A percentile compares a stretch with the other conserved stretches of the same genome.
Conservation (phyloP, 2,329 filamentous ascomycete species). For the Diaporthe batatas region DNA sequence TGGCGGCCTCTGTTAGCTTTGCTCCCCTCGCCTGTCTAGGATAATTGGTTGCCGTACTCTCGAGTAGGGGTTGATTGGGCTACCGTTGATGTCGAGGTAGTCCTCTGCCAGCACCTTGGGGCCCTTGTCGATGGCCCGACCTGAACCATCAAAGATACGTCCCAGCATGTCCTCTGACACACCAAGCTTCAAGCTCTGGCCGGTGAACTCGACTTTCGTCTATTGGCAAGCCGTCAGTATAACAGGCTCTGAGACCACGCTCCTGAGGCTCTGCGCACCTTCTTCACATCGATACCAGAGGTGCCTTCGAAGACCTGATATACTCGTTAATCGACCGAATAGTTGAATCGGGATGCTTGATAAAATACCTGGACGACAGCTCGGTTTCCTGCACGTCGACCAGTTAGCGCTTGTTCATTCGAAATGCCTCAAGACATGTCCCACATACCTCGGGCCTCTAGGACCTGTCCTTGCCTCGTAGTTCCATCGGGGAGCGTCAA, state of each 20-base stretch:
- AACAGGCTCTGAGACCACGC: not conserved
- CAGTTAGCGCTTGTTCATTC: conserved; percentile 26
- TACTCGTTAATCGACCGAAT: conserved; percentile 48
- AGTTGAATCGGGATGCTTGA: conserved; percentile 33
- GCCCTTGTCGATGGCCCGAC: conserved; percentile 98
- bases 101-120: conserved; percentile 98
- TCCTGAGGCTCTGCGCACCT: conserved; percentile 68
- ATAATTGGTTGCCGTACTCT: conserved; percentile 71
- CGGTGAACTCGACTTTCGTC: conserved; percentile 98
- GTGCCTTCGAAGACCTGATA: conserved; percentile 95
- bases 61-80: conserved; percentile 97
- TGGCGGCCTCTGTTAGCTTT: conserved; percentile 54
- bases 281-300: conserved; percentile 97
- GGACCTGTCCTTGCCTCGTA: conserved; percentile 91
- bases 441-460: conserved; percentile 90
- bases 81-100: conserved; percentile 98
- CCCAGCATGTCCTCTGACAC: conserved; percentile 99
- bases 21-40: not conserved
- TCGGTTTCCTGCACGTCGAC: conserved; percentile 76
- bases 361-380: conserved; percentile 88
- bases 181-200: conserved; percentile 96
- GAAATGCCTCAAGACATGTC: conserved; percentile 38
- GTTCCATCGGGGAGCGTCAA: conserved; percentile 96
- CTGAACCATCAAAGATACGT: conserved; percentile 98
- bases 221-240: conserved; percentile 53